Evolutionary conservation across 2,329 filamentous ascomycete species (phyloP).

Genomic region (Fusarium tanahbumbuense): DNA sequence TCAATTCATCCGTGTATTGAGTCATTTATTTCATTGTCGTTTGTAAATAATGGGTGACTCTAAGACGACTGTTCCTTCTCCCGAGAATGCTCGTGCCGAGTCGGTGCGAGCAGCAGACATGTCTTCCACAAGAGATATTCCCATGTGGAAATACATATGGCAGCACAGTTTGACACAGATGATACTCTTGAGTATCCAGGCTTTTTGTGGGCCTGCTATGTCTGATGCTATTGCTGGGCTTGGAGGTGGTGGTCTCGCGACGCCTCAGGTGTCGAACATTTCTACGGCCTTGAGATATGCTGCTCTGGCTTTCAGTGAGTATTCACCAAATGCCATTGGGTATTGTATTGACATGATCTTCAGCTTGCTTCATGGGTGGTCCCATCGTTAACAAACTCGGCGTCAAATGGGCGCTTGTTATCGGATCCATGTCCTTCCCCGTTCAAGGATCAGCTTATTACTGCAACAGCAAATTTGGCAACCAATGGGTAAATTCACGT

Average conservation of each 20-base stretch:
- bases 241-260: slow-evolving; percentile 18
- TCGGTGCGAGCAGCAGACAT: neutral
- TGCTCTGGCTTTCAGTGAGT: slow-evolving; percentile 15
- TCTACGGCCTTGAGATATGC: slow-evolving; percentile 9
- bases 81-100: neutral
- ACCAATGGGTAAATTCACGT: slow-evolving; percentile 1
- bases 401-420: slow-evolving; percentile 16
- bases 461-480: slow-evolving; percentile 19
- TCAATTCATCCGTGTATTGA: too few relatives aligned
- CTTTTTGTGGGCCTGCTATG: slow-evolving; percentile 22
- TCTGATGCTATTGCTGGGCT: slow-evolving; percentile 17
- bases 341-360: rapidly evolving
- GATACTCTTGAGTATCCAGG: slow-evolving; percentile 18
- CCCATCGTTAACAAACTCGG: slow-evolving; percentile 16
- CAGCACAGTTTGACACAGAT: slow-evolving; percentile 16
- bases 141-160: slow-evolving; percentile 18
- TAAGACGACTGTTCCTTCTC: slow-evolving; percentile 6
- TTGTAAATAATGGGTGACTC: neutral
- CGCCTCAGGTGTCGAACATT: slow-evolving; percentile 13
- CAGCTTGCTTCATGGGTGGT: slow-evolving; percentile 21
- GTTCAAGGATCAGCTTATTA: slow-evolving; percentile 11
- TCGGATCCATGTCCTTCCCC: slow-evolving; percentile 8
- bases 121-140: neutral
- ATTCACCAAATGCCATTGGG: rapidly evolving
- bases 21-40: too few relatives aligned